Percentiles rank a stretch among this genome's conserved stretches.
These are phyloP conservation scores for Chara braunii DNA, from an alignment of 139 green algal species.

Conservation along the genomic window DNA sequence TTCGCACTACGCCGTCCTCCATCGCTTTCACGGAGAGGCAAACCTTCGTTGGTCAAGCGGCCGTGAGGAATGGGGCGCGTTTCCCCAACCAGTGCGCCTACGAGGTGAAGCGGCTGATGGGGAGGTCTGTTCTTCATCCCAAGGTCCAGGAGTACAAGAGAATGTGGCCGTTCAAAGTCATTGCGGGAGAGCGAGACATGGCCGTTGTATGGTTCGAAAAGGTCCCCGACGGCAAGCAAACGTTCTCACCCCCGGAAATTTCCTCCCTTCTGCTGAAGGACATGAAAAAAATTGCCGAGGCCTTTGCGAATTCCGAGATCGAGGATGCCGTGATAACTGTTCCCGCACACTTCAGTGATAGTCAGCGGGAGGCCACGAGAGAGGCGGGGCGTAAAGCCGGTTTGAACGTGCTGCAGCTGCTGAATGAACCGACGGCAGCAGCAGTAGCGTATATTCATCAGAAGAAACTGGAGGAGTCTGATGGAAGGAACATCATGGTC, in stretches of 20 bases:
- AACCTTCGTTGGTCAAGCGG: too few species aligned
- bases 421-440: conserved; percentile 38
- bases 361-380: conserved; percentile 60
- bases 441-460: conserved; percentile 40
- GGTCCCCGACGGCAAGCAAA: too few species aligned
- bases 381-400: conserved; percentile 58
- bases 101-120: too few species aligned
- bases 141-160: too few species aligned
- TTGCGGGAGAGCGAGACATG: too few species aligned
- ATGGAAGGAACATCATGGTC: conserved; percentile 38
- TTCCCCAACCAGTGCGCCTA: too few species aligned
- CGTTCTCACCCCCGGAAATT: conserved; percentile 95
- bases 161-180: too few species aligned
- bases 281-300: conserved; percentile 79
- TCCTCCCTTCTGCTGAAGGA: conserved; percentile 91
- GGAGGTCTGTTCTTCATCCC: too few species aligned
- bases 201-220: too few species aligned
- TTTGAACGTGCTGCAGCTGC: conserved; percentile 31
- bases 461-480: conserved; percentile 41
- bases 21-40: too few species aligned
- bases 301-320: conserved; percentile 65
- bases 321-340: conserved; percentile 78
- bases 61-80: too few species aligned
- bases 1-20: too few species aligned
- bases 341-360: conserved; percentile 96